Base-by-base conservation (phyloP, 345 rosid genomes). In the Camelina hispida region DNA sequence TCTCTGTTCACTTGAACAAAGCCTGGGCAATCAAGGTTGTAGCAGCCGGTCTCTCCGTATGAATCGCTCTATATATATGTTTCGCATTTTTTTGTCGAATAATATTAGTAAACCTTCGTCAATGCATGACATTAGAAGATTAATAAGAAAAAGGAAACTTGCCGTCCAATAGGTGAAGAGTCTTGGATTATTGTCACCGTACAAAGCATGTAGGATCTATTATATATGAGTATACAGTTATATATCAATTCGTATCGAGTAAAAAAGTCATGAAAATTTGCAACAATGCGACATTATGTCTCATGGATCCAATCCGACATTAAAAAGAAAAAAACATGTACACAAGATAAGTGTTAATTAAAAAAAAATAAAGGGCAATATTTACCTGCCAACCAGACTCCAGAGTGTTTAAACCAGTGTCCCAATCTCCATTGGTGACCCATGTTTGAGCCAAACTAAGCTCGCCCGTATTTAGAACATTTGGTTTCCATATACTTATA, bases 351-450 rank as follows among this genome's bases (percentile, higher is more conserved):
- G 30, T 37, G 30, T 38, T 2, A 38, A 11, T 8, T 18, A 28
- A 55, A 55, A 16, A 59, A 6, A 20, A 1, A 3, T 3, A 25
- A 3, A 25, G 28, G 37, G 35, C 28, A 35, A 14, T 18, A 42
- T 1, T 20, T 59, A 81, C 84, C 89, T 87, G 91, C 91, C 89
- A 87, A 66, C 91, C 91, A 73, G 88, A 88, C 57, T 87, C 91
- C 55, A 87, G 75, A 63, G 83, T 81, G 46, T 82, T 87, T 69
- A 87, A 82, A 78, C 81, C 87, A 32, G 35, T 56, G 68, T 71
- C 74, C 42, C 30, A 17, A 44, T 85, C 74, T 46, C 87, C 87
- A 67, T 32, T 44, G 86, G 82, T 42, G 79, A 87, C 74, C 91
- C 91, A 87, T 37, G 86, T 77, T 74, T 87, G 91, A 56, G 89